Evolutionary conservation across 805 yeast species (phyloP).

Genomic region (Zygosaccharomyces kombuchaensis): DNA sequence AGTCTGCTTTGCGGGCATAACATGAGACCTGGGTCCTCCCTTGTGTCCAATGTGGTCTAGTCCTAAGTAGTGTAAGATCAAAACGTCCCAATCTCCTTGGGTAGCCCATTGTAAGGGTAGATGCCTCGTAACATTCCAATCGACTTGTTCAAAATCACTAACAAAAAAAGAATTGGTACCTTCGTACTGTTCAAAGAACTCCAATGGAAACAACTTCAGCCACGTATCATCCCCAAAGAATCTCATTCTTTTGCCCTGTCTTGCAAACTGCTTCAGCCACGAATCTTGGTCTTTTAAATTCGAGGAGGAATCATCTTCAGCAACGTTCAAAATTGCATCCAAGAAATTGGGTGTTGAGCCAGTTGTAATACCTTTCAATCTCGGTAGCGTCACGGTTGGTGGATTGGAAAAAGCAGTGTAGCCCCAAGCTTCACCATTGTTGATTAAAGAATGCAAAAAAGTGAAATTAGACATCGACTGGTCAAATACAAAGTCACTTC

Average conservation of each 20-base stretch:
- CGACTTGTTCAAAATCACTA: slow-evolving; percentile 92
- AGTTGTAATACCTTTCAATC: slow-evolving; percentile 88
- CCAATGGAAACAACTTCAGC: slow-evolving; percentile 78
- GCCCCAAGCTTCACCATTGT: slow-evolving; percentile 70
- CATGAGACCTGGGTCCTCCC: slow-evolving; percentile 79
- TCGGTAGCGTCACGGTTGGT: slow-evolving; percentile 93
- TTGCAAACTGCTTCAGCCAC: slow-evolving; percentile 69
- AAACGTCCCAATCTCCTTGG: slow-evolving; percentile 65
- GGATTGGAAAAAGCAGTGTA: slow-evolving; percentile 91
- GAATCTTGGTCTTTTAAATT: slow-evolving; percentile 73
- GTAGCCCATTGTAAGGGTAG: slow-evolving; percentile 51
- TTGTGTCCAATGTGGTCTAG: slow-evolving; percentile 97
- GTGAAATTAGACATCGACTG: slow-evolving; percentile 60
- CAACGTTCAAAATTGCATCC: slow-evolving; percentile 90
- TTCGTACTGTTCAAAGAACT: slow-evolving; percentile 57
- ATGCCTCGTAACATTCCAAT: slow-evolving; percentile 87
- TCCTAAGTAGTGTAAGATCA: slow-evolving; percentile 87
- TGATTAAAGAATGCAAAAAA: slow-evolving; percentile 60
- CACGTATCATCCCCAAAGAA: slow-evolving; percentile 98
- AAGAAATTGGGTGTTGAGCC: slow-evolving; percentile 93
- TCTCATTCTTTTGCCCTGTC: slow-evolving; percentile 44
- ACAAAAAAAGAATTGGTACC: slow-evolving; percentile 95
- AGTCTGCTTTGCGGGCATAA: slow-evolving; percentile 74
- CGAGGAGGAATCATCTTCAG: slow-evolving; percentile 77
- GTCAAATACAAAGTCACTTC: slow-evolving; percentile 77